Evolutionary conservation across 345 rosid genomes (phyloP), one percentile per base, ranked within the genome.

Genomic region (Psidium friedrichsthalianum): DNA sequence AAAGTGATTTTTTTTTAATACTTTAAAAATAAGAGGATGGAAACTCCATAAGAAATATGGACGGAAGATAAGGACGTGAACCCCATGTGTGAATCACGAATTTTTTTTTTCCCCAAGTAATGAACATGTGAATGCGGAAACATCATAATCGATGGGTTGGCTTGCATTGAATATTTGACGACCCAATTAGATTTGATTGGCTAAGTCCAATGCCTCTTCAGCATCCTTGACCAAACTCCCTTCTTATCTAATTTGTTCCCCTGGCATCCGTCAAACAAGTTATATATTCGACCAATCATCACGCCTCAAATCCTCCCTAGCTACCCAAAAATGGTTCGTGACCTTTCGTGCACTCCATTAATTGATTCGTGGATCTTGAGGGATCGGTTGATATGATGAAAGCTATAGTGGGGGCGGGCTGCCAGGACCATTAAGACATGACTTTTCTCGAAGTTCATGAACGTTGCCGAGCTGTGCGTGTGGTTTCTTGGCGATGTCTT

Each of bases 301-400:
- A 4, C 42, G 20, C 22, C 6, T 29, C 76, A 3, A 3, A 29
- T 64, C 0, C 0, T 64, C 22, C 29, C 12, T 16, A 16, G 20
- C 32, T 29, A 29, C 42, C 22, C 42, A 11, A 29, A 64, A 64
- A 0, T 59, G 36, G 9, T 6, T 27, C 36, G 42, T 16, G 76
- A 29, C 76, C 20, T 64, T 40, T 64, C 76, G 76, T 64, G 42
- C 42, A 64, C 32, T 64, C 76, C 76, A 16, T 15, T 29, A 11
- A 51, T 51, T 51, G 52, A 11, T 51, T 51, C 12, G 5, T 16
- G 55, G 55, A 53, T 1, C 47, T 44, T 44, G 7, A 44, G 47
- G 47, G 47, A 44, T 44, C 47, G 47, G 47, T 5, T 44, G 47
- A 44, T 44, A 44, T 6, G 47, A 44, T 44, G 1, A 44, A 5